Base-by-base conservation (phyloP, 2,329 filamentous ascomycete genomes). In the Periglandula ipomoeae region DNA sequence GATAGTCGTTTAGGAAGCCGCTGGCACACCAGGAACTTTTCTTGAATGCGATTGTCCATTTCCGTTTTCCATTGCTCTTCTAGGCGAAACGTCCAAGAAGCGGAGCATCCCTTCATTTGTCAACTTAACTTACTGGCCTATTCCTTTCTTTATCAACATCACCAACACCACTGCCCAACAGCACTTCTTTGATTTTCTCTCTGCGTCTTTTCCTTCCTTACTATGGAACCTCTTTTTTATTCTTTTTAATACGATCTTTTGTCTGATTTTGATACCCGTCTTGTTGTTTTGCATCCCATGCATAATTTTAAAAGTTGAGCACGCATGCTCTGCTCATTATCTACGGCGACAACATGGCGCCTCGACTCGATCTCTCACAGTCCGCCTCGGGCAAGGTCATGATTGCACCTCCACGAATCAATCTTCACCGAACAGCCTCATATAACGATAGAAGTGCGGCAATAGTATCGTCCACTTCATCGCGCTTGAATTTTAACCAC, bases 401-500 rank as follows among this genome's bases (percentile, higher is more conserved):
- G 56, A 65, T 78, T 47, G 68, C 71, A 17, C 71, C 76, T 32
- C 76, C 79, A 46, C 70, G 76, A 40, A 70, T 84, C 52, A 82
- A 79, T 60, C 69, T 83, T 55, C 73, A 80, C 42, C 69, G 77
- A 54, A 73, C 76, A 27, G 71, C 71, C n/a, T 78, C 78, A 3
- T 84, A 79, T 61, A 75, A 70, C 51, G 62, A 73, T 55, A 74
- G 63, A 65, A 59, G 70, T 32, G 19, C 44, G 32, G 46, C 30
- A 1, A 75, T 77, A 6, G 59, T 78, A 9, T 83, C 78, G 22
- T 78, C 78, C 44, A 83, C 74, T 23, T 83, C 75, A 30, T 81
- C 80, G 17, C 70, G 78, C 42, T 83, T 83, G 65, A 79, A 69
- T 63, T 82, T 85, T 65, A 82, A 82, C 58, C 79, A 86, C 53